phyloP scores from a whole-genome alignment of 208 protist species.

The Trypanosoma conorhini region DNA sequence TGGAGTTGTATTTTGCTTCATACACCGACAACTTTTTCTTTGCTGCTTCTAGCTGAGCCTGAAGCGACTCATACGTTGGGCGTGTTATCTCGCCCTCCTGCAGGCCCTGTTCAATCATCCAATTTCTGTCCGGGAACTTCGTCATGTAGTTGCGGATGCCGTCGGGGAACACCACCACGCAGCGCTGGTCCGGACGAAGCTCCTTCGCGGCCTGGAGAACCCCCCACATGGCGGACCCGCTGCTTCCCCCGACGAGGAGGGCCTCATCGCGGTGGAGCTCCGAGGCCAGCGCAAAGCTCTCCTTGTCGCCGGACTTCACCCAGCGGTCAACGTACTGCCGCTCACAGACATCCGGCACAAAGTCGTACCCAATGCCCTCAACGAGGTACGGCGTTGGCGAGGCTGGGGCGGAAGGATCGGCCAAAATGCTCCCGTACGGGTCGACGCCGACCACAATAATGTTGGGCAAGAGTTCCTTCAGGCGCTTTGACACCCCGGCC shows the following conservation, averaged over 20 bases:
- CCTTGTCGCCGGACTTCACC: slow-evolving; percentile 94
- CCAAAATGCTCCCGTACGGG: slow-evolving; percentile 95
- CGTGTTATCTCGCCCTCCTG: slow-evolving; percentile 60
- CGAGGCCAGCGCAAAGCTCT: slow-evolving; percentile 94
- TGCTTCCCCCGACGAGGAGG: slow-evolving; percentile 95
- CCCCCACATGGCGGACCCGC: slow-evolving; percentile 90
- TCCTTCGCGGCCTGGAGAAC: slow-evolving; percentile 93
- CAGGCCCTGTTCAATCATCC: slow-evolving; percentile 96
- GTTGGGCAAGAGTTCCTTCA: slow-evolving; percentile 82
- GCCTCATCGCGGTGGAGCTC: slow-evolving; percentile 95
- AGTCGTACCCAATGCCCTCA: slow-evolving; percentile 99
- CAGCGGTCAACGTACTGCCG: slow-evolving; percentile 90
- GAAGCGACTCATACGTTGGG: slow-evolving; percentile 80
- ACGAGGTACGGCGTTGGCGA: slow-evolving; percentile 85
- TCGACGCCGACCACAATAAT: slow-evolving; percentile 96
- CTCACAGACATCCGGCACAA: slow-evolving; percentile 96
- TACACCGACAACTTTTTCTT: slow-evolving; percentile 68
- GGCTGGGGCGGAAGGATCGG: slow-evolving; percentile 77
- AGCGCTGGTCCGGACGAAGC: slow-evolving; percentile 86
- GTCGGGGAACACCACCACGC: slow-evolving; percentile 96
- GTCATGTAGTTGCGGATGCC: slow-evolving; percentile 98
- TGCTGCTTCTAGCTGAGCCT: slow-evolving; percentile 49
- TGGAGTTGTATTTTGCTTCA: slow-evolving; percentile 29
- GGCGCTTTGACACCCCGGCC: slow-evolving; percentile 88
- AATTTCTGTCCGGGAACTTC: slow-evolving; percentile 96